phyloP scores from a whole-genome alignment of 2,329 filamentous ascomycete species.

The Magnaporthiopsis rhizophila region DNA sequence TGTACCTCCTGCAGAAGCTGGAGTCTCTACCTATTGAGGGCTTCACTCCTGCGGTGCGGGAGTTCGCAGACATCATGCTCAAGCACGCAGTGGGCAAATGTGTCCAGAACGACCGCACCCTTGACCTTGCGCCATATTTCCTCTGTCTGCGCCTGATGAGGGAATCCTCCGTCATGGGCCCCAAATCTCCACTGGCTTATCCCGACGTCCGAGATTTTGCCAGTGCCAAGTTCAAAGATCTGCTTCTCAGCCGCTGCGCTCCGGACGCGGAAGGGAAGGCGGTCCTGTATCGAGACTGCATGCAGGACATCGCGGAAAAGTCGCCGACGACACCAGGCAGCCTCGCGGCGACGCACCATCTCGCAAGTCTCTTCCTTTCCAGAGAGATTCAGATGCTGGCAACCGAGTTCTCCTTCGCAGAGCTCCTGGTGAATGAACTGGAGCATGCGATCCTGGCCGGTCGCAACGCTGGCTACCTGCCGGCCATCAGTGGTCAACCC shows the following conservation, averaged over 20 bases:
- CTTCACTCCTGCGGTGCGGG: conserved; percentile 54
- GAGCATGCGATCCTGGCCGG: conserved; percentile 43
- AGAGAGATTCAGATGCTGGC: conserved; percentile 51
- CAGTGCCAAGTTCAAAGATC: conserved; percentile 48
- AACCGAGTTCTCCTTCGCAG: conserved; percentile 52
- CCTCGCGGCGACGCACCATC: conserved; percentile 52
- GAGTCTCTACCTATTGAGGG: conserved; percentile 52
- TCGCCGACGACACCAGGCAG: conserved; percentile 63
- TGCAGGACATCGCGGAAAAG: conserved; percentile 57
- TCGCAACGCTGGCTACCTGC: conserved; percentile 30
- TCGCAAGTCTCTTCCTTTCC: conserved; percentile 16
- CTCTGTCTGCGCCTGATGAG: conserved; percentile 60
- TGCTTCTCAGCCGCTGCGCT: conserved; percentile 45
- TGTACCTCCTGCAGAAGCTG: conserved; percentile 66
- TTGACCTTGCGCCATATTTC: conserved; percentile 37
- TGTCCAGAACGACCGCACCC: conserved; percentile 17
- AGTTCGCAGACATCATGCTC: conserved; percentile 52
- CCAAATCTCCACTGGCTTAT: conserved; percentile 47
- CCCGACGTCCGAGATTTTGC: conserved; percentile 58
- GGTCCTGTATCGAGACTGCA: conserved; percentile 57
- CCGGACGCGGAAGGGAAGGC: conserved; percentile 47
- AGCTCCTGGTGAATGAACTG: conserved; percentile 56
- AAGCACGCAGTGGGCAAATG: conserved; percentile 36
- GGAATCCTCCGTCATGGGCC: conserved; percentile 54
- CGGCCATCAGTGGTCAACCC: conserved; percentile 37